Percentiles rank a stretch among this genome's conserved stretches.
Conservation (phyloP, 441 rosid genomes). For the Bocquillonia castaneifolia region DNA sequence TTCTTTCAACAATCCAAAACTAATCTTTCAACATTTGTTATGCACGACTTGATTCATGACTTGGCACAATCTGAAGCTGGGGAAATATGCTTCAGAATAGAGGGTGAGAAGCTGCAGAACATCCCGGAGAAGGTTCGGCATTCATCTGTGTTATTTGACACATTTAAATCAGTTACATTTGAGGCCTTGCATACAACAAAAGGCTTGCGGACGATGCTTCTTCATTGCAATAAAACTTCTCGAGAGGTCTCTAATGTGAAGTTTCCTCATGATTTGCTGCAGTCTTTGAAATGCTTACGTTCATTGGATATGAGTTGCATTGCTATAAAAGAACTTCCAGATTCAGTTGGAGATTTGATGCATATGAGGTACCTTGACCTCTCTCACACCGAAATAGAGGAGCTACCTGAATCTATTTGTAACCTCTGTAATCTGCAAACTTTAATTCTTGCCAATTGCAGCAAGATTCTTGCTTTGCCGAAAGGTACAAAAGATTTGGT, state of each 20-base stretch:
- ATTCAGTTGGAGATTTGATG: conserved; percentile 24
- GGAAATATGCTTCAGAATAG: conserved; percentile 21
- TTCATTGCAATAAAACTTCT: conserved; percentile 9
- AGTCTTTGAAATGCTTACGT: conserved; percentile 10
- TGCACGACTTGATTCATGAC: conserved; percentile 37
- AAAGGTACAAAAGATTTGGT: conserved; percentile 22
- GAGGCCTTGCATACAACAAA: not conserved
- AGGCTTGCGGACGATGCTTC: conserved; percentile 25
- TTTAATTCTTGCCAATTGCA: conserved; percentile 25
- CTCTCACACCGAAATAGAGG: conserved; percentile 23
- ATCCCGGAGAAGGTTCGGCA: conserved; percentile 14
- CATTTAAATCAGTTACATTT: conserved; percentile 1
- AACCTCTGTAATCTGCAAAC: conserved; percentile 32
- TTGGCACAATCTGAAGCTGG: conserved; percentile 26
- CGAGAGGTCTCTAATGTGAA: not conserved
- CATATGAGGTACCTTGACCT: conserved; percentile 34
- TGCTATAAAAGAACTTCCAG: conserved; percentile 20
- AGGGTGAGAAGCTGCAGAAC: not conserved
- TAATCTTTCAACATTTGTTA: conserved; percentile 13
- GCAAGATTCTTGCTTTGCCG: conserved; percentile 22
- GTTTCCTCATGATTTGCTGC: conserved; percentile 23
- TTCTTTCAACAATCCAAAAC: conserved; percentile 29
- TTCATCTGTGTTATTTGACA: not conserved
- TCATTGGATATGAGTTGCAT: conserved; percentile 6
- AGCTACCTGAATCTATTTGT: conserved; percentile 29